Conservation (phyloP, 2,329 filamentous ascomycete genomes). For the Paracorniculantispora psalliotae region DNA sequence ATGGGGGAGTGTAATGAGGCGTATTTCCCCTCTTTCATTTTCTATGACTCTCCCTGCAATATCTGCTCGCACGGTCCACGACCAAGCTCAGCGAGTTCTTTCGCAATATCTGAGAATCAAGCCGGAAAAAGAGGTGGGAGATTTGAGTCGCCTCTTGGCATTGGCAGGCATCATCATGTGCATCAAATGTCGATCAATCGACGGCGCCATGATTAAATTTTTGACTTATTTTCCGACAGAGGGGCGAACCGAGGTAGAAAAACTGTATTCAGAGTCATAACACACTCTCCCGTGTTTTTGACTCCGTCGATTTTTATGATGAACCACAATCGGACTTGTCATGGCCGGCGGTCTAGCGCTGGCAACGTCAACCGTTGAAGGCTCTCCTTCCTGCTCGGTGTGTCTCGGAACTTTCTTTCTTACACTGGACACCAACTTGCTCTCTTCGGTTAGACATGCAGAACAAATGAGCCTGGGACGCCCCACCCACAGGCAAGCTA, state of each 20-base stretch:
- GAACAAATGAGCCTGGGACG: not conserved
- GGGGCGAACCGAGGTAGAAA: not conserved
- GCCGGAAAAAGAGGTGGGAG: not conserved
- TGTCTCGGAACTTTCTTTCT: constrained; percentile 6
- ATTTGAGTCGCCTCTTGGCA: not conserved
- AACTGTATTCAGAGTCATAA: not conserved
- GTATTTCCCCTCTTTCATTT: not conserved
- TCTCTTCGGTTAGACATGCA: not conserved
- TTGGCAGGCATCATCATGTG: not conserved
- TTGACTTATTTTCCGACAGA: not conserved
- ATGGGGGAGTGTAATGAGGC: not conserved
- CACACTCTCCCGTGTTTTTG: not conserved
- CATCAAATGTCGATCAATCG: not conserved
- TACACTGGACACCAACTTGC: not conserved
- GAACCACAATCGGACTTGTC: not conserved
- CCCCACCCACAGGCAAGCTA: not conserved
- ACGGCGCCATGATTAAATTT: not conserved
- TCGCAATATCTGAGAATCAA: not conserved
- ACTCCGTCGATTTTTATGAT: not conserved
- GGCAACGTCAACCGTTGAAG: not conserved
- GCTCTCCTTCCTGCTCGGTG: not conserved
- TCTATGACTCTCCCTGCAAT: not conserved
- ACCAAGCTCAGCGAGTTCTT: not conserved
- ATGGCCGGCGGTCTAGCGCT: not conserved
- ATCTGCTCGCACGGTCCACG: not conserved